Base-by-base conservation (phyloP, 345 rosid genomes). In the Eutrema japonicum region DNA sequence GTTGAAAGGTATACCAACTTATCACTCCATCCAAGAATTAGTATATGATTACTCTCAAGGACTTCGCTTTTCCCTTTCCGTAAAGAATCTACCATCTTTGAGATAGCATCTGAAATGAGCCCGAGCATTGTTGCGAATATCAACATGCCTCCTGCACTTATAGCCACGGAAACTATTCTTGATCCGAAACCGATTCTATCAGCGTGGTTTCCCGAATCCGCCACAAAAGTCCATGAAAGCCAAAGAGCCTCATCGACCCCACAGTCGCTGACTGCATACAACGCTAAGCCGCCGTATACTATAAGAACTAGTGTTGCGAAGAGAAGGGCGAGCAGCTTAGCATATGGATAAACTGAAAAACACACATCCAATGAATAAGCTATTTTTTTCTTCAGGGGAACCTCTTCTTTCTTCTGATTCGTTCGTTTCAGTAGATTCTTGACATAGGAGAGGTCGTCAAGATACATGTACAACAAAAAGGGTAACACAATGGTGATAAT, bases 71-170 rank as follows among this genome's bases (percentile, higher is more conserved):
- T 90, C 68, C 98, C 98, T 80, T 93, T 93, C 71, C 90, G 71
- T 70, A 90, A 57, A 8, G 96, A 93, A 89, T 93, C 98, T 29
- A 93, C 96, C 85, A 88, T 93, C 82, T 93, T 96, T 13, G 98
- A 85, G 72, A 93, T 90, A 48, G 96, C 93, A 83, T 93, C 96
- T 5, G 96, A 90, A 71, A 90, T 88, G 55, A 93, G 96, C 61
- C 98, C 98, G 66, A 90, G 96, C 98, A 93, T 93, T 89, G 88
- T 93, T 8, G 96, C 96, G 66, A 87, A 90, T 74, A 93, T 86
- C 82, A 93, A 73, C 98, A 93, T 93, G 52, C 96, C 98, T 74
- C 98, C 96, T 32, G 96, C 88, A 76, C 93, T 93, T 72, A 93
- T 83, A 65, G 92, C 89, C 61, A 93, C 90, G 27, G 98, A 93